phyloP scores from a whole-genome alignment of 306 rosid genomes.

The Prunus mira region DNA sequence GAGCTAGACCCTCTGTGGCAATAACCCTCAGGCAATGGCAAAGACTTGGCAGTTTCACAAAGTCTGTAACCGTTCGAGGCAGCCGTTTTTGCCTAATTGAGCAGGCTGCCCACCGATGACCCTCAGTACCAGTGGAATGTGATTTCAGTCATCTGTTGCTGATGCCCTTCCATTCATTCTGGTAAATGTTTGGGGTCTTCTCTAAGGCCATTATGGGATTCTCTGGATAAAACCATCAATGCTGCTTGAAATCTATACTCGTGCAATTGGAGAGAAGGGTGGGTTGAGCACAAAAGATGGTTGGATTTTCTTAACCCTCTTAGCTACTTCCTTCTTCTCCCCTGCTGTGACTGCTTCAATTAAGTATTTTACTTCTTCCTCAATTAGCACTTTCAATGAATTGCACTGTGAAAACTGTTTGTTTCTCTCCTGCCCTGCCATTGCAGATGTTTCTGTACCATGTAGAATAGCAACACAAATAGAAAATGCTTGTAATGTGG shows the following conservation, averaged over 20 bases:
- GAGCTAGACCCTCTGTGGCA: slow-evolving; percentile 20
- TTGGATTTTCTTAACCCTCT: slow-evolving; percentile 55
- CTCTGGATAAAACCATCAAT: slow-evolving; percentile 5
- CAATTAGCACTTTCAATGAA: slow-evolving; percentile 69
- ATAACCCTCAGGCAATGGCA: slow-evolving; percentile 8
- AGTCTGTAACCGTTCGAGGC: not conserved
- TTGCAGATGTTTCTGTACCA: slow-evolving; percentile 47
- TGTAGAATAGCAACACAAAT: slow-evolving; percentile 79
- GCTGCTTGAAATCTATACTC: slow-evolving; percentile 42
- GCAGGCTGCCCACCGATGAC: slow-evolving; percentile 18
- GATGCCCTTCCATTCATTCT: slow-evolving; percentile 18
- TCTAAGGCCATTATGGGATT: slow-evolving; percentile 9
- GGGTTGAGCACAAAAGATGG: slow-evolving; percentile 61
- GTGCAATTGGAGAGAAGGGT: slow-evolving; percentile 80
- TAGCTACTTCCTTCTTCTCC: slow-evolving; percentile 45
- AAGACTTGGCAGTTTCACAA: slow-evolving; percentile 25
- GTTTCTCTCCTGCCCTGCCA: slow-evolving; percentile 31
- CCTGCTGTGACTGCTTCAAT: slow-evolving; percentile 52
- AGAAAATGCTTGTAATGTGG: slow-evolving; percentile 88
- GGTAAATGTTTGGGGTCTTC: slow-evolving; percentile 13
- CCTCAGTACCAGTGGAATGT: not conserved
- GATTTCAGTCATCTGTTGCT: not conserved
- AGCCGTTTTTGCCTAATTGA: slow-evolving; percentile 21
- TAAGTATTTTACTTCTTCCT: slow-evolving; percentile 60
- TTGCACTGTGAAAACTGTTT: slow-evolving; percentile 47